Conservation (phyloP, 2,329 filamentous ascomycete genomes). For the Lasiodiplodia sp. region DNA sequence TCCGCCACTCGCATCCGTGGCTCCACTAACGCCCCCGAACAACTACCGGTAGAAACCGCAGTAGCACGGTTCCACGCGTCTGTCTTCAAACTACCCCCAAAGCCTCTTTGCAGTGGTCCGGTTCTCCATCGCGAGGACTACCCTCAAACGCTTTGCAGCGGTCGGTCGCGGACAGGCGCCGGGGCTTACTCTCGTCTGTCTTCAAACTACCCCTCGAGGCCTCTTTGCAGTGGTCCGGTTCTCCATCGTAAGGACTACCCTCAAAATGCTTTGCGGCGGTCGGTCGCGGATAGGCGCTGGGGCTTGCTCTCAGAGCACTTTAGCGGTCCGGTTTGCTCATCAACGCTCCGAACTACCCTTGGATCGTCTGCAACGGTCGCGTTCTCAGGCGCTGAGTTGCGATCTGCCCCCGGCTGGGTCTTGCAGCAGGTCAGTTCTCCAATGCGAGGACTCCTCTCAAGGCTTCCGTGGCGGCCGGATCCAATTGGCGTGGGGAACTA, state of each 20-base stretch:
- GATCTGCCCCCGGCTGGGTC: background rate
- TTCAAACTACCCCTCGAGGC: conserved; percentile 4
- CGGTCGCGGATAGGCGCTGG: background rate
- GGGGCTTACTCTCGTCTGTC: background rate
- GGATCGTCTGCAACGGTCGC: background rate
- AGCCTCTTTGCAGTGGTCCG: conserved; percentile 16
- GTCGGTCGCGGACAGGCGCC: background rate
- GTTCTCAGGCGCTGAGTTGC: background rate
- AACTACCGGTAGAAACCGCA: background rate
- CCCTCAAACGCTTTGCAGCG: conserved; percentile 8
- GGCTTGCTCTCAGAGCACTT: background rate
- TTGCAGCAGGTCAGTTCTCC: conserved; percentile 16
- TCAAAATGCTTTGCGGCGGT: conserved; percentile 12
- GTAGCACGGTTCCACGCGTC: background rate
- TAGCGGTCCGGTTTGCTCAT: background rate
- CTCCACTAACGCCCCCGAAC: background rate
- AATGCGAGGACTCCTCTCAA: conserved; percentile 13
- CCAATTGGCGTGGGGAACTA: background rate
- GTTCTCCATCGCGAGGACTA: conserved; percentile 20
- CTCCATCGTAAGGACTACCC: conserved; percentile 11
- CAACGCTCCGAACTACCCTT: background rate
- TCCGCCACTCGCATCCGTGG: background rate
- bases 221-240: conserved; percentile 26
- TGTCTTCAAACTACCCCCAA: conserved; percentile 4
- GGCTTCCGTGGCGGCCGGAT: background rate